Conservation (phyloP, 306 rosid genomes). For the Prunus mongolica region DNA sequence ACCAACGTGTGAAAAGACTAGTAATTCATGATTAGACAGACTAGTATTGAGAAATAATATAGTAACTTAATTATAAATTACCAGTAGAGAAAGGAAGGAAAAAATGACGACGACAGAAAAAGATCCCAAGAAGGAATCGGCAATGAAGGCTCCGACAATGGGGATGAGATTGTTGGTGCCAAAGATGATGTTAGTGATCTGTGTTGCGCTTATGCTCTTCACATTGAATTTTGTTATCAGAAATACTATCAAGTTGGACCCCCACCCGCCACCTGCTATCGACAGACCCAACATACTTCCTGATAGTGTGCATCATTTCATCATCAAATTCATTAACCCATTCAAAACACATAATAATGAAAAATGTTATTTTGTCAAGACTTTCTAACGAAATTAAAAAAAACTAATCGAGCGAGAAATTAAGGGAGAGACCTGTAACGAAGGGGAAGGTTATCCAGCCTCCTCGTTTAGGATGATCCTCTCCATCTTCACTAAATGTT, state of each 20-base stretch:
- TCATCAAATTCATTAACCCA: not conserved
- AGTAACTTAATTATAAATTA: not conserved
- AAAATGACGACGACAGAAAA: constrained; percentile 25
- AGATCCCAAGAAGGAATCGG: constrained; percentile 35
- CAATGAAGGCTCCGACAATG: constrained; percentile 31
- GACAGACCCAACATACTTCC: constrained; percentile 30
- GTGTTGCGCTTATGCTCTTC: constrained; percentile 34
- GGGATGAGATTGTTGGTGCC: constrained; percentile 34
- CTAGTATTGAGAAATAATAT: too few species aligned
- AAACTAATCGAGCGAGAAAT: not conserved
- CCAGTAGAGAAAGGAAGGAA: constrained; percentile 38
- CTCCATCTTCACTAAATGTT: not conserved
- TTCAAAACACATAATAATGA: not conserved
- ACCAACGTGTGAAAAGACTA: too few species aligned
- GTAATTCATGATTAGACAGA: too few species aligned
- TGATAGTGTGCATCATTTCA: not conserved
- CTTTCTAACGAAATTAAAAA: not conserved
- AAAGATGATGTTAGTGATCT: constrained; percentile 30
- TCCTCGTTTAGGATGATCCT: constrained; percentile 18
- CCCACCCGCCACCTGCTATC: constrained; percentile 31
- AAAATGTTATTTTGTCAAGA: too few species aligned
- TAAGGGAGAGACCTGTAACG: constrained; percentile 23
- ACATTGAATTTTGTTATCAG: constrained; percentile 33
- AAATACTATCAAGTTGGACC: constrained; percentile 32
- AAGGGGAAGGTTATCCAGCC: constrained; percentile 51